Base-by-base conservation (phyloP, 2,329 filamentous ascomycete species). In the Neocucurbitaria cava region DNA sequence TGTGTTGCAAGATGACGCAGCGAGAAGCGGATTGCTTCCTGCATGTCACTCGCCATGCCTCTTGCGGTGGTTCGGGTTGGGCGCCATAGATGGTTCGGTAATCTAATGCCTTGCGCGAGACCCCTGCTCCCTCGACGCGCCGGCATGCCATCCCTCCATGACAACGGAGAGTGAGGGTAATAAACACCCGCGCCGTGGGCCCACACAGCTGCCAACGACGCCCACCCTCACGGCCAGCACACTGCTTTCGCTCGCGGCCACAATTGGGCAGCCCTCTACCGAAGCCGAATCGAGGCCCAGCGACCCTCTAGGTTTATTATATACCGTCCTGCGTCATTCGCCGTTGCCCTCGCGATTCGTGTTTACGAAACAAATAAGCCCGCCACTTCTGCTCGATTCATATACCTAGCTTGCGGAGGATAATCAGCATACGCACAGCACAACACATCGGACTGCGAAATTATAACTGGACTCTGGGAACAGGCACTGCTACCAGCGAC, bases 61-160 rank as follows among this genome's bases (percentile, higher is more conserved):
- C 13, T n/a, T 17, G 31, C 15, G 13, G 31, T 17, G 13, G n/a
- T 4, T 35, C 31, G 31, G 13, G 31, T 45, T 43, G 30, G 26
- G 31, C 17, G 46, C 41, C 23, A 33, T 28, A 2, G 24, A 23
- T n/a, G n/a, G 23, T 24, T 26, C 40, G 40, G 40, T 42, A 28
- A n/a, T n/a, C n/a, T n/a, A n/a, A 24, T 42, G 9, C 40, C 31
- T 46, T 46, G 36, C 36, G 38, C 42, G 24, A 44, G 17, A 60
- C 57, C 59, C 62, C 56, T 61, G 61, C 56, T 17, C 45, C 24
- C 40, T 61, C 41, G 49, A 64, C 58, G 54, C 61, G 59, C 61
- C 61, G 44, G 24, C 61, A 60, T 56, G 61, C 58, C 47, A 47
- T 52, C 60, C 46, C 55, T 52, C 62, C 46, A 56, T 59, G 54